Conservation (phyloP, 768 basidiomycete genomes). For the Russula compacta region DNA sequence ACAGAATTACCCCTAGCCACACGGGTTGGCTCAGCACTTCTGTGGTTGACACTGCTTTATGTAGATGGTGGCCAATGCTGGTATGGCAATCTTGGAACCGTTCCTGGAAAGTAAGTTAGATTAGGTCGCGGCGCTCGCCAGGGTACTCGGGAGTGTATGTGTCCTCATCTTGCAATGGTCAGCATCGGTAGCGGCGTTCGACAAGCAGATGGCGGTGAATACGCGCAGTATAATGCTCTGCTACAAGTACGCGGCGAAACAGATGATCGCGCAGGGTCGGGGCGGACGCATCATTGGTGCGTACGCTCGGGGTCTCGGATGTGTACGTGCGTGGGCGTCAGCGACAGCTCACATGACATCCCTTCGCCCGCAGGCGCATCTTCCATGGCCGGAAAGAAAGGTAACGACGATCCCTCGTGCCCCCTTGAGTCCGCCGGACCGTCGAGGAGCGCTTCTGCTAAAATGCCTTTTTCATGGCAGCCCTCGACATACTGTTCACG, state of each 20-base stretch:
- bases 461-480: neutral
- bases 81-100: neutral
- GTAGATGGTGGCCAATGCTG: constrained; percentile 19
- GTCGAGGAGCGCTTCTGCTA: neutral
- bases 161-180: neutral
- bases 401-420: neutral
- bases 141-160: neutral
- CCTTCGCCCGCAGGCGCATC: constrained; percentile 1
- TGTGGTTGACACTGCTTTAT: neutral
- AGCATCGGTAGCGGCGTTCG: neutral
- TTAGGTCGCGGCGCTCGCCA: neutral
- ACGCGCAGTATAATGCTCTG: constrained; percentile 20
- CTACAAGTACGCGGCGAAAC: constrained; percentile 21
- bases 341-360: neutral
- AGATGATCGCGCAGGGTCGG: constrained; percentile 19
- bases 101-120: constrained; percentile 3
- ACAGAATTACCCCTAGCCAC: neutral
- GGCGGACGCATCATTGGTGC: constrained; percentile 18
- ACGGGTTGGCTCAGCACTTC: too few species aligned
- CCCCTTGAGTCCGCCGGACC: too few species aligned
- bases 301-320: neutral
- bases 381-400: constrained; percentile 13
- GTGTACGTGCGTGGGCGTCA: neutral
- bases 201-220: constrained; percentile 9
- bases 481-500: neutral